A percentile compares a stretch with the other conserved stretches of the same genome.
Evolutionary conservation across 2,329 filamentous ascomycete species (phyloP).

Genomic region (Diaporthe citriasiana): DNA sequence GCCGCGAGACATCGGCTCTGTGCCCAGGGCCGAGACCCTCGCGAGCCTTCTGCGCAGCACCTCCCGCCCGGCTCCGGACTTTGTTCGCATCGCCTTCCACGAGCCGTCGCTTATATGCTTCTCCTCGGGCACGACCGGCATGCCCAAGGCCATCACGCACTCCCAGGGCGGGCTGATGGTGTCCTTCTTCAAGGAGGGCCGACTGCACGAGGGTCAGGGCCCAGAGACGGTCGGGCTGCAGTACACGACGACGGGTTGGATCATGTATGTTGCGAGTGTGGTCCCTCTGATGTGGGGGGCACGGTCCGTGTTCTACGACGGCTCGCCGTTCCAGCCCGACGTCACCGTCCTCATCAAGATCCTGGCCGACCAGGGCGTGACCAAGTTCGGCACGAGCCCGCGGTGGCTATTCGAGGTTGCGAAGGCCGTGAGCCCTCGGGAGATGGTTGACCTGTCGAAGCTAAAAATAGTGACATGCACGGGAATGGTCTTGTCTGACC

Average conservation of each 20-base stretch:
- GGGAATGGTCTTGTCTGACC: conserved; percentile 85
- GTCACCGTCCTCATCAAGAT: conserved; percentile 73
- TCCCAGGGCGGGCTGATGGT: conserved; percentile 76
- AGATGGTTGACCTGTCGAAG: conserved; percentile 72
- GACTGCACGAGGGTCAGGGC: conserved; percentile 61
- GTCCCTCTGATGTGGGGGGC: conserved; percentile 71
- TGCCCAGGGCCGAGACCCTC: conserved; percentile 64
- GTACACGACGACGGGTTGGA: conserved; percentile 83
- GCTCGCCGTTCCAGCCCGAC: conserved; percentile 82
- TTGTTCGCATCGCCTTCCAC: conserved; percentile 75
- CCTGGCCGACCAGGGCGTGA: conserved; percentile 74
- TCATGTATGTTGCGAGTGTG: conserved; percentile 83
- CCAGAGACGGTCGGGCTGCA: conserved; percentile 62
- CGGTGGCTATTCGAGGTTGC: conserved; percentile 82
- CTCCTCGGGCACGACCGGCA: conserved; percentile 85
- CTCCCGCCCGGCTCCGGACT: conserved; percentile 56
- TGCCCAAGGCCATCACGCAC: conserved; percentile 89
- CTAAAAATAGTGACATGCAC: conserved; percentile 77
- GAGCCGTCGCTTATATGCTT: conserved; percentile 86
- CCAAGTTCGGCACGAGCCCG: conserved; percentile 81
- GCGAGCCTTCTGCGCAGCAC: conserved; percentile 59
- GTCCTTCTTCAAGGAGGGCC: conserved; percentile 69
- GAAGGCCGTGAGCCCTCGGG: conserved; percentile 73
- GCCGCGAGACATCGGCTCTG: conserved; percentile 68
- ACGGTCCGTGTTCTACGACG: conserved; percentile 82